phyloP scores from a whole-genome alignment of 306 rosid species.

The Amphicarpaea edgeworthii region DNA sequence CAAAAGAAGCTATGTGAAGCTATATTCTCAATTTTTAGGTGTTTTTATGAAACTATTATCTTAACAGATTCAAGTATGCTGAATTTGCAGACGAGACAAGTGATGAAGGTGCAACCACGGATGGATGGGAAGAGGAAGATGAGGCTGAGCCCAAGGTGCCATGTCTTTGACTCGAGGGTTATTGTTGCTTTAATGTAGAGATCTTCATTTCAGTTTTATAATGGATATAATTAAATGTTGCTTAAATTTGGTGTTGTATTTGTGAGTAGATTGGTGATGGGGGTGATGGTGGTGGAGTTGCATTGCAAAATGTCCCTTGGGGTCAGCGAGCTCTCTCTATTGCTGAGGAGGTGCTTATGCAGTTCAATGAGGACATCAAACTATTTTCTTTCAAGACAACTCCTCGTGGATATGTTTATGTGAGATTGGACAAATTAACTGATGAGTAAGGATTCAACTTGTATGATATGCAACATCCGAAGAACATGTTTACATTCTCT shows the following conservation, averaged over 20 bases:
- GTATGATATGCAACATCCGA: slow-evolving; percentile 15
- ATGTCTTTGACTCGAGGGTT: slow-evolving; percentile 21
- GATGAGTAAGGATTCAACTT: slow-evolving; percentile 61
- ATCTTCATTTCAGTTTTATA: slow-evolving; percentile 32
- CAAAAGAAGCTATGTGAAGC: slow-evolving; percentile 8
- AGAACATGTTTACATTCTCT: slow-evolving; percentile 19
- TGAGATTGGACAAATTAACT: slow-evolving; percentile 86
- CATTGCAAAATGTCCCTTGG: slow-evolving; percentile 78
- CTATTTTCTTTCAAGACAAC: slow-evolving; percentile 82
- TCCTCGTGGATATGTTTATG: slow-evolving; percentile 80
- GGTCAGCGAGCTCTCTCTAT: slow-evolving; percentile 75
- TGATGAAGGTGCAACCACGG: slow-evolving; percentile 54
- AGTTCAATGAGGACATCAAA: slow-evolving; percentile 67
- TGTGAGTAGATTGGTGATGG: slow-evolving; percentile 80
- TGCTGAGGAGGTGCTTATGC: slow-evolving; percentile 68
- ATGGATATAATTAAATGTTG: slow-evolving; percentile 6
- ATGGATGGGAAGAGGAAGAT: slow-evolving; percentile 74
- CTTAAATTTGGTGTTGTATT: slow-evolving; percentile 33
- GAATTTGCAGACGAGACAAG: slow-evolving; percentile 57
- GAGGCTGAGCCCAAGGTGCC: slow-evolving; percentile 70
- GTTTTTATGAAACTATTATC: slow-evolving; percentile 14
- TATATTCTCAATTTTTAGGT: slow-evolving; percentile 28
- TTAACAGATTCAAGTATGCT: slow-evolving; percentile 30
- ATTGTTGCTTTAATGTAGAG: slow-evolving; percentile 30
- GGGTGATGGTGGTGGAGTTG: slow-evolving; percentile 88